Conservation (phyloP, 192 early-diverging fungal genomes). For the Linnemannia elongata region DNA sequence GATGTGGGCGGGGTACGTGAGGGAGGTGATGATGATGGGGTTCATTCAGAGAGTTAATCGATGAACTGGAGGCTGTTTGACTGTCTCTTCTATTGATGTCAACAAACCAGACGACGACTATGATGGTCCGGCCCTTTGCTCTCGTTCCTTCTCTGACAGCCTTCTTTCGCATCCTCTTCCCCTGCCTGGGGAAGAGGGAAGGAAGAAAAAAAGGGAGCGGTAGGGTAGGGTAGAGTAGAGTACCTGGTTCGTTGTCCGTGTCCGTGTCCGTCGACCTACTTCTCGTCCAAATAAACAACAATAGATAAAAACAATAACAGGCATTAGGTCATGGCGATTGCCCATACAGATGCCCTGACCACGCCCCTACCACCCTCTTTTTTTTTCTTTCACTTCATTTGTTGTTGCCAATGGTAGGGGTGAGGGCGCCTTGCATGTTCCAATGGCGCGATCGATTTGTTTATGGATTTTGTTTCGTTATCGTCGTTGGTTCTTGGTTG, state of each 20-base stretch:
- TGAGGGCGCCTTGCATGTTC: not conserved
- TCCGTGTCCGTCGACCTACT: not conserved
- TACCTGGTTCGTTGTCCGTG: not conserved
- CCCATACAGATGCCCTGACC: conserved; percentile 7
- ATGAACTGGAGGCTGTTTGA: not conserved
- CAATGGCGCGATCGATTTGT: not conserved
- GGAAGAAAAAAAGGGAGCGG: not conserved
- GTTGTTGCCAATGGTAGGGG: not conserved
- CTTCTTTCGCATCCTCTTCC: not conserved
- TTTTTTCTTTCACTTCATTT: not conserved
- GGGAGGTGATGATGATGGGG: not conserved
- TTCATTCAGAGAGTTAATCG: not conserved
- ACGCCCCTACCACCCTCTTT: not conserved
- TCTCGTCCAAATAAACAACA: not conserved
- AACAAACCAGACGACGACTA: not conserved
- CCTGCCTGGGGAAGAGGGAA: not conserved
- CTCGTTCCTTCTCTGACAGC: not conserved
- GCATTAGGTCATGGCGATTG: not conserved
- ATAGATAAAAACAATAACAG: not conserved
- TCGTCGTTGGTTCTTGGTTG: not conserved
- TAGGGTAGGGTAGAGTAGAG: not conserved
- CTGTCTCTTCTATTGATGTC: not conserved
- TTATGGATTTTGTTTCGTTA: not conserved
- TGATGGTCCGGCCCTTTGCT: not conserved
- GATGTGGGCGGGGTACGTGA: not conserved